Percentiles rank a stretch among this genome's conserved stretches.
Evolutionary conservation across 2,329 filamentous ascomycete genomes (phyloP).

Genomic region (Ascochyta pisi): DNA sequence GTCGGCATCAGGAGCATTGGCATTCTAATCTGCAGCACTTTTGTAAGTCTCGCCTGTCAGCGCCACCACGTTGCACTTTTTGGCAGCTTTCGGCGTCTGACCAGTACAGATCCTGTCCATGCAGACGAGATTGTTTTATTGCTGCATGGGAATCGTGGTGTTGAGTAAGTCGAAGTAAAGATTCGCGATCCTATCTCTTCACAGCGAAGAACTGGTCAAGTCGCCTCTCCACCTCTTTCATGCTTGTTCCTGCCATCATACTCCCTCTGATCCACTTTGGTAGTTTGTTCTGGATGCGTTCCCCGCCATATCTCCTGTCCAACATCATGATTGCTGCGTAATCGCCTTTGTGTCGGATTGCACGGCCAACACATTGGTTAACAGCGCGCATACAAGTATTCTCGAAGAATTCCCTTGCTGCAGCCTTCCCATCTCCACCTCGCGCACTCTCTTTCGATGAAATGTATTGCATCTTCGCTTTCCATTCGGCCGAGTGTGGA

Average conservation of each 20-base stretch:
- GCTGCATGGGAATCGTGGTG: not conserved
- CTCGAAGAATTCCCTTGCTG: conserved; percentile 83
- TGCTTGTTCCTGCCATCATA: conserved; percentile 53
- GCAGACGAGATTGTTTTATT: no score
- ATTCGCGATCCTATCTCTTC: conserved; percentile 25
- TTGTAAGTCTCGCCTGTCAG: conserved; percentile 19
- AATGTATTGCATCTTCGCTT: conserved; percentile 86
- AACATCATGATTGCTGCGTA: conserved; percentile 90
- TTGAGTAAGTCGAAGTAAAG: not conserved
- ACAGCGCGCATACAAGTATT: conserved; percentile 97
- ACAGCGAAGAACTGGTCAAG: conserved; percentile 49
- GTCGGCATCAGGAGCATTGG: not conserved
- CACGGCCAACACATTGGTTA: conserved; percentile 93
- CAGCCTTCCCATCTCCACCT: conserved; percentile 50
- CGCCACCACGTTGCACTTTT: conserved; percentile 13
- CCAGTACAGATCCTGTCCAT: not conserved
- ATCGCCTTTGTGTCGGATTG: conserved; percentile 85
- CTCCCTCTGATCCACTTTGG: conserved; percentile 87
- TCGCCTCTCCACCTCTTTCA: conserved; percentile 53
- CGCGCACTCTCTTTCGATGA: conserved; percentile 63
- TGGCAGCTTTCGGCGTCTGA: not conserved
- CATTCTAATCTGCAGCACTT: conserved; percentile 1
- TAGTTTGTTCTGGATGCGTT: conserved; percentile 77
- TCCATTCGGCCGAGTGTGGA: conserved; percentile 87
- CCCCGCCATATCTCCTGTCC: conserved; percentile 78